A percentile compares a stretch with the other conserved stretches of the same genome.
Conservation (phyloP, 306 rosid species). For the Trifolium fragiferum region DNA sequence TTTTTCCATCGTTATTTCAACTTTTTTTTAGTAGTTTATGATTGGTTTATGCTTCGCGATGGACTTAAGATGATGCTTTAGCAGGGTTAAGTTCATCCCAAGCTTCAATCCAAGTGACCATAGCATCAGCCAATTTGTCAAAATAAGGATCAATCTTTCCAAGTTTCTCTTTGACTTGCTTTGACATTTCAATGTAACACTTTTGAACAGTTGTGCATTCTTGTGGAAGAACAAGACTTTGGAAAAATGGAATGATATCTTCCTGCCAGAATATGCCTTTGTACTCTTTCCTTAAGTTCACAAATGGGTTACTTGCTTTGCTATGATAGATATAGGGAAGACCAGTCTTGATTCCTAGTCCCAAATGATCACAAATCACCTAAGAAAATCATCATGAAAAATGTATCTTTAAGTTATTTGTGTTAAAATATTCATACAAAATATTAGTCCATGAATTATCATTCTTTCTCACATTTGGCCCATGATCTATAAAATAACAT, state of each 20-base stretch:
- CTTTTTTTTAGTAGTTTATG: not conserved
- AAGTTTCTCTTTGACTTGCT: slow-evolving; percentile 87
- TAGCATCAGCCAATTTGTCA: slow-evolving; percentile 67
- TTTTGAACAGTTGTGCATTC: slow-evolving; percentile 85
- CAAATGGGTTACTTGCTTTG: slow-evolving; percentile 56
- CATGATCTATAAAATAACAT: no score
- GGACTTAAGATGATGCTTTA: slow-evolving; percentile 23
- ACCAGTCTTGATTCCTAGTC: slow-evolving; percentile 86
- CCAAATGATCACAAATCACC: slow-evolving; percentile 88
- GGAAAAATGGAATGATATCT: slow-evolving; percentile 56
- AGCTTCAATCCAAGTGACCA: slow-evolving; percentile 81
- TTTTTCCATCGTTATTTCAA: not conserved
- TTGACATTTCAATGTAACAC: slow-evolving; percentile 85
- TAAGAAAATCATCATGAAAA: slow-evolving; percentile 18
- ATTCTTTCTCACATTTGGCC: no score
- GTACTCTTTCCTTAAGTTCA: slow-evolving; percentile 54
- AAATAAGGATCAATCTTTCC: slow-evolving; percentile 84
- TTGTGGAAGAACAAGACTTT: slow-evolving; percentile 55
- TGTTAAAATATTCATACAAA: not conserved
- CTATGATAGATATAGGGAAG: slow-evolving; percentile 72
- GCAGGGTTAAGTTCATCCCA: slow-evolving; percentile 76
- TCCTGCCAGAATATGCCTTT: slow-evolving; percentile 58
- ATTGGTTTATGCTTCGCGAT: not conserved
- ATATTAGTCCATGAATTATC: no score
- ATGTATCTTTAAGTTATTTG: slow-evolving; percentile 1